phyloP scores from a whole-genome alignment of 148 eudicot genomes.

The Chenopodium quinoa region DNA sequence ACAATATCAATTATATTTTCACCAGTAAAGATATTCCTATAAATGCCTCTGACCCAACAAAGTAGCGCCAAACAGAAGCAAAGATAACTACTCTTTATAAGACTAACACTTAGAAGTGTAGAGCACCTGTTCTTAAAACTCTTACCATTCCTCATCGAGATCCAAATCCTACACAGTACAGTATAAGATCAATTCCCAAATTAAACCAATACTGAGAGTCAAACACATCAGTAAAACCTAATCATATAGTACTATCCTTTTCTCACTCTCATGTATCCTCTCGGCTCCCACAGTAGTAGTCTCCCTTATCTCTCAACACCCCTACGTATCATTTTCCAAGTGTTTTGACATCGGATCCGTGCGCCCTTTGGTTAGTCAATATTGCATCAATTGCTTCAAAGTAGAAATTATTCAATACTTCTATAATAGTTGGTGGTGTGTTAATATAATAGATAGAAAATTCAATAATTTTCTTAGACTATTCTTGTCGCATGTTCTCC shows the following conservation, averaged over 20 bases:
- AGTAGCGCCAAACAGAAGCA: neutral
- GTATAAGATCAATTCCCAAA: neutral
- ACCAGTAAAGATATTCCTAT: neutral
- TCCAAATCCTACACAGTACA: too few relatives aligned
- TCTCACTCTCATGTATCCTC: neutral
- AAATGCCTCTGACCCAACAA: neutral
- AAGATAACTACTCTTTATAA: neutral
- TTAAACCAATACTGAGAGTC: neutral
- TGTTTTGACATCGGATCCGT: neutral
- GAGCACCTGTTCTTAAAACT: neutral
- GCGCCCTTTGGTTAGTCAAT: neutral
- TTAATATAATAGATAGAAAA: neutral
- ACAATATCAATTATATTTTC: too few relatives aligned
- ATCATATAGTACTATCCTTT: neutral
- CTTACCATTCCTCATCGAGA: neutral
- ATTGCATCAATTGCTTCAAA: neutral
- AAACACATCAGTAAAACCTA: neutral
- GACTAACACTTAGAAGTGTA: neutral
- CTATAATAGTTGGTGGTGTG: neutral
- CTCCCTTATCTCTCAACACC: neutral
- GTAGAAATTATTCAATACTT: neutral
- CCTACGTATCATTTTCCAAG: neutral
- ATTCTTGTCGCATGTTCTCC: neutral
- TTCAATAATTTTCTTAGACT: neutral
- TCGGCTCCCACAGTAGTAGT: neutral